Evolutionary conservation across 257 asterid species (phyloP).

Genomic region (Plantago ovata): DNA sequence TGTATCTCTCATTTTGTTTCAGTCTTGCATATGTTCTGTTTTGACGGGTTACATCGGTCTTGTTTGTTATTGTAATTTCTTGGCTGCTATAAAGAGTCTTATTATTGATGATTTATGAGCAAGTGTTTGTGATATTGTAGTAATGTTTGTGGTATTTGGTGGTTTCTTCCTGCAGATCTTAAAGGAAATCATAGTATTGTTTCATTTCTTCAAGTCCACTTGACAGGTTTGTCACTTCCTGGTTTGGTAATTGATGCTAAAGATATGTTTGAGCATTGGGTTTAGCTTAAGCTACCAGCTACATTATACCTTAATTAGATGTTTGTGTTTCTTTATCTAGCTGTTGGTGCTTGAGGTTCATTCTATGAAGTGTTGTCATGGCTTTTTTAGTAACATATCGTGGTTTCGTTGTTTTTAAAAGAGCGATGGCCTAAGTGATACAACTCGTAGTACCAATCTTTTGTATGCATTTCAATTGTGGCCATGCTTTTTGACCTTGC

Average conservation of each 20-base stretch:
- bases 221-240: constrained; percentile 24
- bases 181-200: constrained; percentile 21
- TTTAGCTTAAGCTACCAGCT: background rate
- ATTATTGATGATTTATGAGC: constrained; percentile 16
- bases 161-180: constrained; percentile 31
- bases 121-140: constrained; percentile 8
- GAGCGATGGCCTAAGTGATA: no score
- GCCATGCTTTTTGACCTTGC: no score
- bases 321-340: background rate
- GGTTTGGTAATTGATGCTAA: background rate
- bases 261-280: constrained; percentile 17
- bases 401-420: no score
- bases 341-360: constrained; percentile 5
- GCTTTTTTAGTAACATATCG: no score
- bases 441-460: no score
- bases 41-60: no score
- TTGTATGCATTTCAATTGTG: no score
- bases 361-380: no score
- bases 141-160: constrained; percentile 2
- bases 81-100: background rate
- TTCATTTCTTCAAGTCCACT: constrained; percentile 16
- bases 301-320: background rate
- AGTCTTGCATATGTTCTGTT: no score
- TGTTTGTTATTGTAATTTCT: background rate
- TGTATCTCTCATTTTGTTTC: background rate